These are phyloP conservation scores for Backusella luteola DNA, from an alignment of 192 early-diverging fungal species.

Conservation along the genomic window DNA sequence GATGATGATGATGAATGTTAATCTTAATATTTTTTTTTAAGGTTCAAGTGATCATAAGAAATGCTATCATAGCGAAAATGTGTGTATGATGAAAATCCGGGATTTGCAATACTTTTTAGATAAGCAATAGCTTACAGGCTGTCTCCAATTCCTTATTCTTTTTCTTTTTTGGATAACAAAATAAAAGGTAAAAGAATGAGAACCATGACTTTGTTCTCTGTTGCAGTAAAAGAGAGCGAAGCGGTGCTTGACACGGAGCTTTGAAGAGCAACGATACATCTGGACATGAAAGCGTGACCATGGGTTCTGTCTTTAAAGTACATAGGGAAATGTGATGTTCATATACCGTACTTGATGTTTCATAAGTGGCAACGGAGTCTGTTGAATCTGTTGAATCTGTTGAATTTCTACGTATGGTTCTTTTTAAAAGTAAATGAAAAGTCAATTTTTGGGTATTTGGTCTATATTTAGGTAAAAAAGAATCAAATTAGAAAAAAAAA, in stretches of 20 bases:
- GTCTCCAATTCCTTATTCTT: neutral
- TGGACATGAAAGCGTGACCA: neutral
- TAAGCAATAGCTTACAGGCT: neutral
- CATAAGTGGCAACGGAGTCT: neutral
- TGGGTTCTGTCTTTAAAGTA: neutral
- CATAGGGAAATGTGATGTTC: neutral
- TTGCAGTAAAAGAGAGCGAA: neutral
- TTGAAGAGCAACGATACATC: neutral
- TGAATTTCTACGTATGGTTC: neutral
- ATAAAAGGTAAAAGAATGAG: neutral
- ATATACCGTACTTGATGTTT: neutral
- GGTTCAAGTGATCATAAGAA: neutral
- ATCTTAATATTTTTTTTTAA: neutral
- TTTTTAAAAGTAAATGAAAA: slow-evolving; percentile 5
- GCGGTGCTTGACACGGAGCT: neutral
- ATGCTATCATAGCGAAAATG: neutral
- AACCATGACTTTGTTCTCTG: neutral
- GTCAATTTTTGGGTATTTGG: slow-evolving; percentile 25
- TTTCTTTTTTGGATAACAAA: neutral
- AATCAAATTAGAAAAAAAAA: neutral
- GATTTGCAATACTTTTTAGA: neutral
- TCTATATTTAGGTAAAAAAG: slow-evolving; percentile 5
- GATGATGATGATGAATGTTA: too few species aligned
- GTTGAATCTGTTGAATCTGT: neutral
- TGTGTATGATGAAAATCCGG: neutral